Conservation (phyloP, 495 filamentous ascomycete species). For the Penicillium longicatenatum region DNA sequence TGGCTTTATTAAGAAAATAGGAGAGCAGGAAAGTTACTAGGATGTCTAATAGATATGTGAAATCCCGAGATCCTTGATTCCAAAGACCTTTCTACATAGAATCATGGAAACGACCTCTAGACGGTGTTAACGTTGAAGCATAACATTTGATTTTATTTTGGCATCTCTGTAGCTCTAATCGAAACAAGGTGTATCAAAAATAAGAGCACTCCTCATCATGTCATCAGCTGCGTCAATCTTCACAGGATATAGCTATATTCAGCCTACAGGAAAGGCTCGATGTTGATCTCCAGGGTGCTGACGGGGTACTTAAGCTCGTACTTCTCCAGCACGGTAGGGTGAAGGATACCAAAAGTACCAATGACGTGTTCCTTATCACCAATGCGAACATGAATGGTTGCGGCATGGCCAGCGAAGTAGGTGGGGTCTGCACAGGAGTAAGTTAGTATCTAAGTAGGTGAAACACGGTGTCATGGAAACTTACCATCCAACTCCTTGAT, state of each 20-base stretch:
- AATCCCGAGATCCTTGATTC: too few relatives aligned
- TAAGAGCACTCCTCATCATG: conserved; percentile 26
- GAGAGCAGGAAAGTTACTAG: too few relatives aligned
- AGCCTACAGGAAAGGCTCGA: conserved; percentile 85
- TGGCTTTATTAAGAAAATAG: too few relatives aligned
- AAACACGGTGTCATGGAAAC: conserved; percentile 13
- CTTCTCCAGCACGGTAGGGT: conserved; percentile 88
- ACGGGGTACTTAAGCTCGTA: conserved; percentile 94
- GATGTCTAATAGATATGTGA: too few relatives aligned
- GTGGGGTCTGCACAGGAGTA: conserved; percentile 62
- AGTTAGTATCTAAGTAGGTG: conserved; percentile 8
- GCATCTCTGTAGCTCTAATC: conserved; percentile 23
- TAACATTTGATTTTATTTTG: conserved; percentile 24
- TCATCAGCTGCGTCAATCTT: conserved; percentile 24
- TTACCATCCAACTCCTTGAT: conserved; percentile 84
- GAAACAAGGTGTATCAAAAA: conserved; percentile 15
- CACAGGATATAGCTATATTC: conserved; percentile 4
- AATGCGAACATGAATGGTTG: conserved; percentile 73
- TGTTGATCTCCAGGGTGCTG: conserved; percentile 92
- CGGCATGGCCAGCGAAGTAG: conserved; percentile 88
- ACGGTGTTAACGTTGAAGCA: neutral
- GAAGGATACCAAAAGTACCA: conserved; percentile 89
- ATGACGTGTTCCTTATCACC: conserved; percentile 70
- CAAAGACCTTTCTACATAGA: too few relatives aligned
- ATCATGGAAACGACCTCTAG: too few relatives aligned